phyloP scores from a whole-genome alignment of 1,284 basidiomycete genomes.

The Athelia sp. region DNA sequence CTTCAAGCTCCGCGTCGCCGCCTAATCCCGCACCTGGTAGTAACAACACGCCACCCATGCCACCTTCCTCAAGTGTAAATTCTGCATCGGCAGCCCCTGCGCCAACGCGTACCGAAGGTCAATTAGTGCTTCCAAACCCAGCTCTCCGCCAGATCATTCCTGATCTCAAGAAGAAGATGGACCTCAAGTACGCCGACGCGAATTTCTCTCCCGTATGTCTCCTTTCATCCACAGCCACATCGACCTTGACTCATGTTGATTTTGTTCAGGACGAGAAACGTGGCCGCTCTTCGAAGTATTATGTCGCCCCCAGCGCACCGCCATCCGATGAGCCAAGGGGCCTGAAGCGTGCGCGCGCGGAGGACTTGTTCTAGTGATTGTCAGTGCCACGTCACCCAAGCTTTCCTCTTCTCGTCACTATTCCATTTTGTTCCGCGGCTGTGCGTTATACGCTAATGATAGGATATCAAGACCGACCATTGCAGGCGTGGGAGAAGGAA shows the following conservation, averaged over 20 bases:
- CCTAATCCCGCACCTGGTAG: too few relatives aligned
- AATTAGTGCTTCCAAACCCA: slow-evolving; percentile 52
- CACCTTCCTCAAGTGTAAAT: slow-evolving; percentile 11
- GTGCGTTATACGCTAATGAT: background rate
- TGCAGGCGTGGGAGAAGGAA: background rate
- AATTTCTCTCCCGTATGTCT: slow-evolving; percentile 68
- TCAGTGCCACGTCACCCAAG: slow-evolving; percentile 5
- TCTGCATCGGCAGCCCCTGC: slow-evolving; percentile 16
- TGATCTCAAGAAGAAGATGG: slow-evolving; percentile 71
- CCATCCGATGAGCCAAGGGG: slow-evolving; percentile 57
- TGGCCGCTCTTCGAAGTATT: slow-evolving; percentile 71
- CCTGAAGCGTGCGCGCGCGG: slow-evolving; percentile 73
- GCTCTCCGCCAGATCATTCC: slow-evolving; percentile 60
- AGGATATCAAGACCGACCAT: background rate
- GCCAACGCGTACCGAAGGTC: slow-evolving; percentile 8
- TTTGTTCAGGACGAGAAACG: slow-evolving; percentile 71
- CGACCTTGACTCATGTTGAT: background rate
- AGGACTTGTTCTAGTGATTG: slow-evolving; percentile 59
- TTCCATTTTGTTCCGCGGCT: background rate
- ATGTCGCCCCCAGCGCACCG: slow-evolving; percentile 36
- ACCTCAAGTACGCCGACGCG: slow-evolving; percentile 70
- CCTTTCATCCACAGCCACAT: background rate
- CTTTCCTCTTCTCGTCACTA: background rate
- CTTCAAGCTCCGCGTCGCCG: background rate
- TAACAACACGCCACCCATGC: too few relatives aligned